A percentile compares a stretch with the other conserved stretches of the same genome.
These are phyloP conservation scores for Drechmeria coniospora DNA, from an alignment of 2,329 filamentous ascomycete genomes.

Conservation along the genomic window DNA sequence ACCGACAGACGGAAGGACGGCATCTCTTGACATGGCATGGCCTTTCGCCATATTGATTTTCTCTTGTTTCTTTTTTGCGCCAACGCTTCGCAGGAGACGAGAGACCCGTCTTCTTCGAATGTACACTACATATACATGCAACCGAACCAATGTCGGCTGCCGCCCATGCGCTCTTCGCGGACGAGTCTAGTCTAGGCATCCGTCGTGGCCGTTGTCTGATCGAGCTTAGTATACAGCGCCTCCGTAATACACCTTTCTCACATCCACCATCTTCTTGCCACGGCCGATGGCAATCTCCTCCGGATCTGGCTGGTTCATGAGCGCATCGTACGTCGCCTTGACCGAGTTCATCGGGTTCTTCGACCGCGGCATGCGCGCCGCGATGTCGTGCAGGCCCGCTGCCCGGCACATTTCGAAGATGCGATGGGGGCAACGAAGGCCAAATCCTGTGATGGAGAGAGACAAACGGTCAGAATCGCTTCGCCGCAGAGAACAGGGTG, in stretches of 20 bases:
- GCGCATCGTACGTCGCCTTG: slow-evolving; percentile 74
- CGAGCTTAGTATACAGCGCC: slow-evolving; percentile 50
- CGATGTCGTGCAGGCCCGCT: slow-evolving; percentile 74
- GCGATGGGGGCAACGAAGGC: slow-evolving; percentile 75
- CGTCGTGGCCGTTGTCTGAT: too few relatives aligned
- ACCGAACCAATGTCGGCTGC: too few relatives aligned
- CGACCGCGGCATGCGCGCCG: slow-evolving; percentile 67
- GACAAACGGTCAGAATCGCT: neutral
- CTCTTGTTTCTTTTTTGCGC: too few relatives aligned
- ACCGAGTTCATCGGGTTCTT: slow-evolving; percentile 97
- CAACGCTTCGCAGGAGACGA: too few relatives aligned
- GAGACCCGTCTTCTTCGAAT: too few relatives aligned
- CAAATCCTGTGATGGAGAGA: slow-evolving; percentile 53
- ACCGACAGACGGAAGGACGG: too few relatives aligned
- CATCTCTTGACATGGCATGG: too few relatives aligned
- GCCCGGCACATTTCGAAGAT: slow-evolving; percentile 91
- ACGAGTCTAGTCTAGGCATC: too few relatives aligned
- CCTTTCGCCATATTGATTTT: too few relatives aligned
- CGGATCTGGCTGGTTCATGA: slow-evolving; percentile 71
- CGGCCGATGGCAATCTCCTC: slow-evolving; percentile 79
- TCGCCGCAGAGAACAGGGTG: too few relatives aligned
- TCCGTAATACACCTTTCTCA: slow-evolving; percentile 92
- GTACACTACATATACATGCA: too few relatives aligned
- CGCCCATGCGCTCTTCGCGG: neutral
- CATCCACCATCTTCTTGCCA: slow-evolving; percentile 91